phyloP scores from a whole-genome alignment of 2,329 filamentous ascomycete species.

The Claviceps fusiformis region DNA sequence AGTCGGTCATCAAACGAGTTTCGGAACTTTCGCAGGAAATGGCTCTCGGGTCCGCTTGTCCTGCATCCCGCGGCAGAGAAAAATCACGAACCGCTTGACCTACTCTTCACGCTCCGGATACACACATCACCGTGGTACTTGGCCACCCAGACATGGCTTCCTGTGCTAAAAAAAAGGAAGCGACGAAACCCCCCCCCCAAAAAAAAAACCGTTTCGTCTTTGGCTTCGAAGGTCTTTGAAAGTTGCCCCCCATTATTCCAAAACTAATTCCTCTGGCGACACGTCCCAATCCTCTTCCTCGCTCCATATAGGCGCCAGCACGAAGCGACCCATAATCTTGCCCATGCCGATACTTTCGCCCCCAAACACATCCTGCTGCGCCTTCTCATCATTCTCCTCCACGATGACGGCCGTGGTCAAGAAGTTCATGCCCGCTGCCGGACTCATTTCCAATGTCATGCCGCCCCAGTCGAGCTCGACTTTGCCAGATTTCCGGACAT shows the following conservation, averaged over 20 bases:
- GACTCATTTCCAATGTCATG: slow-evolving; percentile 35
- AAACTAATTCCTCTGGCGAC: slow-evolving; percentile 20
- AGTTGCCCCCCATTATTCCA: neutral
- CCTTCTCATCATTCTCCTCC: slow-evolving; percentile 42
- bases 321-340: slow-evolving; percentile 48
- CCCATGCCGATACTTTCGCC: slow-evolving; percentile 49
- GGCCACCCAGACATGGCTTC: too few species aligned
- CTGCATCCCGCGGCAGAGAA: too few species aligned
- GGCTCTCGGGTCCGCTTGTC: too few species aligned
- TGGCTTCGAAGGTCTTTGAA: too few species aligned
- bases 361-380: slow-evolving; percentile 24
- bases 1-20: too few species aligned
- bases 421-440: slow-evolving; percentile 40
- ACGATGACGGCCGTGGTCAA: slow-evolving; percentile 45
- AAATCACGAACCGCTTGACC: too few species aligned
- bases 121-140: too few species aligned
- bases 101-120: too few species aligned
- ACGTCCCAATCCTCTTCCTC: slow-evolving; percentile 44
- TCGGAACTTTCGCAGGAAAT: too few species aligned
- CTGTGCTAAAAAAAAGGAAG: too few species aligned
- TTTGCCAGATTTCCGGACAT: slow-evolving; percentile 47
- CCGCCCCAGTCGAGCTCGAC: slow-evolving; percentile 52
- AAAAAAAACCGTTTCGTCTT: too few species aligned
- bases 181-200: too few species aligned
- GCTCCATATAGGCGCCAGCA: slow-evolving; percentile 43